phyloP scores from a whole-genome alignment of 768 basidiomycete genomes.

The Tulasnella sp. region DNA sequence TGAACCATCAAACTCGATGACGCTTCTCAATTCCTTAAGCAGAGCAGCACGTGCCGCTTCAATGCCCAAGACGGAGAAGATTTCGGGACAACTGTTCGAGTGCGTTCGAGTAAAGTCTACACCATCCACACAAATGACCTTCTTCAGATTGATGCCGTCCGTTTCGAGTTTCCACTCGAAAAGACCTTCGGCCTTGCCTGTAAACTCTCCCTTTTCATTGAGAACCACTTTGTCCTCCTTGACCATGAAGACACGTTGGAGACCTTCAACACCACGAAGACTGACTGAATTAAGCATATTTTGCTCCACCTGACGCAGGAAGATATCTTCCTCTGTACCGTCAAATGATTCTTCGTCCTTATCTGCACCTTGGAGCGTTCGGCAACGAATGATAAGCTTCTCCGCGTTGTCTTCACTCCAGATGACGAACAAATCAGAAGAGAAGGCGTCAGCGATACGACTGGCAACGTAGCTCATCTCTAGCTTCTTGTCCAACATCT shows the following conservation, averaged over 20 bases:
- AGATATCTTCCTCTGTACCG: slow-evolving; percentile 80
- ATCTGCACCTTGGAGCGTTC: slow-evolving; percentile 71
- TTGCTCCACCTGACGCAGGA: slow-evolving; percentile 89
- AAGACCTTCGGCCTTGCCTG: slow-evolving; percentile 37
- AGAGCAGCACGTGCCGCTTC: slow-evolving; percentile 93
- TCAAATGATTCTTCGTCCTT: slow-evolving; percentile 75
- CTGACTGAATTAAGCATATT: slow-evolving; percentile 93
- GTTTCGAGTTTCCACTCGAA: slow-evolving; percentile 97
- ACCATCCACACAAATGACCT: slow-evolving; percentile 88
- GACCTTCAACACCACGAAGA: slow-evolving; percentile 81
- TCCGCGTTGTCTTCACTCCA: slow-evolving; percentile 99
- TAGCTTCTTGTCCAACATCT: slow-evolving; percentile 95
- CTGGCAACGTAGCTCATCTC: slow-evolving; percentile 91
- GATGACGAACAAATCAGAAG: slow-evolving; percentile 91
- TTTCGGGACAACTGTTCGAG: slow-evolving; percentile 93
- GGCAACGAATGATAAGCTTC: slow-evolving; percentile 92
- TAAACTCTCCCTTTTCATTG: slow-evolving; percentile 49
- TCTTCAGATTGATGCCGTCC: slow-evolving; percentile 89
- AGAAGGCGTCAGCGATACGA: slow-evolving; percentile 87
- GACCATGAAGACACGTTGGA: slow-evolving; percentile 87
- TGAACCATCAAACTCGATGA: slow-evolving; percentile 98
- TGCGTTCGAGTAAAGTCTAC: slow-evolving; percentile 89
- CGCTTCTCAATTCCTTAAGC: slow-evolving; percentile 83
- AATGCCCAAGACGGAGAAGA: slow-evolving; percentile 89
- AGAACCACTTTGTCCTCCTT: slow-evolving; percentile 69